Evolutionary conservation across 345 rosid genomes (phyloP).

Genomic region (Boechera divaricarpa): DNA sequence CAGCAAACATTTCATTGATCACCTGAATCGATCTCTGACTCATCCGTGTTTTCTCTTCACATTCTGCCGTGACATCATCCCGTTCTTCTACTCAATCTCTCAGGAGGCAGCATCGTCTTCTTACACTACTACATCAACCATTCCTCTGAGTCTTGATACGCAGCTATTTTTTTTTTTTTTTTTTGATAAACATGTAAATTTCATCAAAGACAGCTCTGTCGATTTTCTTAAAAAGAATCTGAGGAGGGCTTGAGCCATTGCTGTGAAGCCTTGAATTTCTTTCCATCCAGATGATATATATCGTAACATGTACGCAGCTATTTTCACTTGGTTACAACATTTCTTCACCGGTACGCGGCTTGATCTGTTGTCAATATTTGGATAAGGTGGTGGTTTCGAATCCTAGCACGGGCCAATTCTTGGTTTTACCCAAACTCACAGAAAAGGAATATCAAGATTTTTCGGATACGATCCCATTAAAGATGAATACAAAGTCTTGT

Average conservation of each 20-base stretch:
- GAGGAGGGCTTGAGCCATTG: too few species aligned
- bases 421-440: neutral
- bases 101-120: neutral
- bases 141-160: neutral
- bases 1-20: neutral
- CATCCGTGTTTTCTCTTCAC: neutral
- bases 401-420: neutral
- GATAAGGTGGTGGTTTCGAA: neutral
- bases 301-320: neutral
- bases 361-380: neutral
- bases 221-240: too few species aligned
- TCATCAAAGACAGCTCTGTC: too few species aligned
- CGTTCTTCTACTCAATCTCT: neutral
- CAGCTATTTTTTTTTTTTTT: too few species aligned
- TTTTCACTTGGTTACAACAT: neutral
- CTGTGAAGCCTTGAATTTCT: too few species aligned
- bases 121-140: neutral
- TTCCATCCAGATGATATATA: too few species aligned
- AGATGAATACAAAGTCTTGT: neutral
- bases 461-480: neutral
- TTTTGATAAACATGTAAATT: too few species aligned
- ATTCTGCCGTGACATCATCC: neutral
- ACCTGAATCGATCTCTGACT: neutral
- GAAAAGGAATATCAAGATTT: neutral
- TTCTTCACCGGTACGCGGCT: neutral